phyloP scores from a whole-genome alignment of 495 filamentous ascomycete genomes.

The Daldinia childiae region DNA sequence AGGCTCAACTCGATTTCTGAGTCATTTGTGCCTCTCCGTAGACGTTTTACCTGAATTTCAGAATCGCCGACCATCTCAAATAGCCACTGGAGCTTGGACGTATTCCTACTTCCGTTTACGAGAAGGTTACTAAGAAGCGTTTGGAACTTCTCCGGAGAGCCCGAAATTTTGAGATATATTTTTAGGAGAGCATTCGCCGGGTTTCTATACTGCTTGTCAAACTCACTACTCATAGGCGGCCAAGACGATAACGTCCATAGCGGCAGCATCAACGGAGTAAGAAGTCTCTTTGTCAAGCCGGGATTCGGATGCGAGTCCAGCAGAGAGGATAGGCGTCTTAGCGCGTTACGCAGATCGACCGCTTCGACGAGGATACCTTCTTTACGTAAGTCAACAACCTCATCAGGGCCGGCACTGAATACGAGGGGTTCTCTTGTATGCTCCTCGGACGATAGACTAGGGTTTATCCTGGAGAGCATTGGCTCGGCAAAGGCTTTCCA shows the following conservation, averaged over 20 bases:
- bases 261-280: constrained; percentile 70
- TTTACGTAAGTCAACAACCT: constrained; percentile 53
- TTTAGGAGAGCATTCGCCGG: constrained; percentile 56
- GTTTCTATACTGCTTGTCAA: constrained; percentile 48
- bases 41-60: constrained; percentile 39
- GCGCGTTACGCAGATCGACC: constrained; percentile 55
- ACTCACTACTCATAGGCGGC: constrained; percentile 40
- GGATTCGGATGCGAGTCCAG: constrained; percentile 76
- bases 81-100: constrained; percentile 48
- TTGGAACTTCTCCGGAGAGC: constrained; percentile 53
- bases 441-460: constrained; percentile 49
- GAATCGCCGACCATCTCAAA: constrained; percentile 44
- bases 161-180: constrained; percentile 57
- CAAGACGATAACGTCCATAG: constrained; percentile 75
- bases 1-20: constrained; percentile 27
- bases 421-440: constrained; percentile 21
- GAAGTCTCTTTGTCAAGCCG: constrained; percentile 73
- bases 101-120: constrained; percentile 49
- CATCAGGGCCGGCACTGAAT: constrained; percentile 40
- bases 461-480: constrained; percentile 69
- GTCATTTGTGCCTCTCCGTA: constrained; percentile 19
- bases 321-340: constrained; percentile 67
- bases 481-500: constrained; percentile 76
- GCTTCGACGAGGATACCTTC: constrained; percentile 54
- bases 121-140: constrained; percentile 54